A percentile compares a stretch with the other conserved stretches of the same genome.
Conservation (phyloP, 2,329 filamentous ascomycete genomes). For the Xylariaceae sp. region DNA sequence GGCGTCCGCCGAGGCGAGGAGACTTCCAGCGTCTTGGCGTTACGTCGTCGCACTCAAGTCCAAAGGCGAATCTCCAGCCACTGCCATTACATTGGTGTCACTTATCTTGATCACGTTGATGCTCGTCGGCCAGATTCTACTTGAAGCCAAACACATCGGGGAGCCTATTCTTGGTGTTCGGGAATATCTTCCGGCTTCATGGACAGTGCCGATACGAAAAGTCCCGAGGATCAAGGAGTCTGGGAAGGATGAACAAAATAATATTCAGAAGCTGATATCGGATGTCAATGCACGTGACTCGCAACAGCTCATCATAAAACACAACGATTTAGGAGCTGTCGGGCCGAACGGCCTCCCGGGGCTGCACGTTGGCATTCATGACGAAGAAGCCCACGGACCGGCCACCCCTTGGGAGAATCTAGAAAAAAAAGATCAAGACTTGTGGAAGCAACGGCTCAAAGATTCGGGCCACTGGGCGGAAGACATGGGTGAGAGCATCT, state of each 20-base stretch:
- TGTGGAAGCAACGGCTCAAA: conserved; percentile 66
- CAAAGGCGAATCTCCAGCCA: conserved; percentile 46
- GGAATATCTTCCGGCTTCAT: conserved; percentile 49
- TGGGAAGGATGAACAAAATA: conserved; percentile 18
- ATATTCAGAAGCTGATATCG: conserved; percentile 36
- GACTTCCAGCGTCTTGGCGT: conserved; percentile 51
- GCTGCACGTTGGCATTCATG: conserved; percentile 43
- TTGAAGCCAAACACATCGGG: conserved; percentile 58
- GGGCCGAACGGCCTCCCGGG: conserved; percentile 25
- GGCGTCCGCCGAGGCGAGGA: conserved; percentile 34
- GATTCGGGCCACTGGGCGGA: conserved; percentile 76
- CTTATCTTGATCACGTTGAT: conserved; percentile 58
- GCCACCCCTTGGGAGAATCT: conserved; percentile 71
- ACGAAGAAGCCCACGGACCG: conserved; percentile 44
- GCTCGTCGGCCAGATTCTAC: conserved; percentile 57
- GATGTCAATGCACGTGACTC: conserved; percentile 31
- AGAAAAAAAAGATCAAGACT: conserved; percentile 53
- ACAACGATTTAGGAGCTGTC: conserved; percentile 26
- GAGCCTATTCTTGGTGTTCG: conserved; percentile 54
- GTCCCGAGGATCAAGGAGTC: conserved; percentile 30
- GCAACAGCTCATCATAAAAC: conserved; percentile 39
- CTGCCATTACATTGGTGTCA: conserved; percentile 51
- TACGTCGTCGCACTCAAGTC: conserved; percentile 65
- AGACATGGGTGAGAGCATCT: conserved; percentile 69
- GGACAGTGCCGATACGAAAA: conserved; percentile 29